Evolutionary conservation across 306 rosid species (phyloP).

Genomic region (Begonia peltatifolia): DNA sequence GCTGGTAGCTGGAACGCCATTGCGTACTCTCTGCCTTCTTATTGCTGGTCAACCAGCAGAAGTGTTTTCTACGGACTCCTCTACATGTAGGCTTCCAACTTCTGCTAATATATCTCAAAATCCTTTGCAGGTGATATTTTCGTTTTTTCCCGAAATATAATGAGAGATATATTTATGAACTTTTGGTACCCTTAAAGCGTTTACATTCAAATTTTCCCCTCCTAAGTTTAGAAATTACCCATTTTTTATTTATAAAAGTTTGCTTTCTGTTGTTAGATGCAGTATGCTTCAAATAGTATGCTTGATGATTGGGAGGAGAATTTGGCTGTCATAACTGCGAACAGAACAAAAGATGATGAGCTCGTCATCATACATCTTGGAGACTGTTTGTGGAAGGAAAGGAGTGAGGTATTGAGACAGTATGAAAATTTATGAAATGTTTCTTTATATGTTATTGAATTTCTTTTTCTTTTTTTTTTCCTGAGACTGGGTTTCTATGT

Average conservation of each 20-base stretch:
- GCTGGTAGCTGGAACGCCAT: slow-evolving; percentile 77
- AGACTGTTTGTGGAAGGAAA: slow-evolving; percentile 87
- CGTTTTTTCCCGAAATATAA: too few species aligned
- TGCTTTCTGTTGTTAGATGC: slow-evolving; percentile 9
- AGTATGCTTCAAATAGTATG: slow-evolving; percentile 58
- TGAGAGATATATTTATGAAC: too few species aligned
- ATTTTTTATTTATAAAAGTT: too few species aligned
- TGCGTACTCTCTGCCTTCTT: slow-evolving; percentile 85
- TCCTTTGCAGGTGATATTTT: slow-evolving; percentile 57
- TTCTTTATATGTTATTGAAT: too few species aligned
- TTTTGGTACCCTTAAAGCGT: too few species aligned
- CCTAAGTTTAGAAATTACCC: too few species aligned
- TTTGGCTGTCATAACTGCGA: slow-evolving; percentile 82
- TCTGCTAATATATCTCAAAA: slow-evolving; percentile 30
- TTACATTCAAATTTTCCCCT: too few species aligned
- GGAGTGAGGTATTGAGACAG: slow-evolving; percentile 52
- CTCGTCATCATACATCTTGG: slow-evolving; percentile 84
- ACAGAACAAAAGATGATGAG: slow-evolving; percentile 89
- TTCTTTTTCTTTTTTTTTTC: slow-evolving; percentile 6
- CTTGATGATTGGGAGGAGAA: slow-evolving; percentile 91
- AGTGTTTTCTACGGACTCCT: slow-evolving; percentile 39
- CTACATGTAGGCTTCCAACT: slow-evolving; percentile 17
- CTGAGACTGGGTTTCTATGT: slow-evolving; percentile 18
- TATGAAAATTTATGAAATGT: slow-evolving; percentile 6
- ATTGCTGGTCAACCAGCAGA: slow-evolving; percentile 95